Evolutionary conservation across 495 filamentous ascomycete species (phyloP), one percentile per base, ranked within the genome.

Genomic region (Tuber melanosporum): DNA sequence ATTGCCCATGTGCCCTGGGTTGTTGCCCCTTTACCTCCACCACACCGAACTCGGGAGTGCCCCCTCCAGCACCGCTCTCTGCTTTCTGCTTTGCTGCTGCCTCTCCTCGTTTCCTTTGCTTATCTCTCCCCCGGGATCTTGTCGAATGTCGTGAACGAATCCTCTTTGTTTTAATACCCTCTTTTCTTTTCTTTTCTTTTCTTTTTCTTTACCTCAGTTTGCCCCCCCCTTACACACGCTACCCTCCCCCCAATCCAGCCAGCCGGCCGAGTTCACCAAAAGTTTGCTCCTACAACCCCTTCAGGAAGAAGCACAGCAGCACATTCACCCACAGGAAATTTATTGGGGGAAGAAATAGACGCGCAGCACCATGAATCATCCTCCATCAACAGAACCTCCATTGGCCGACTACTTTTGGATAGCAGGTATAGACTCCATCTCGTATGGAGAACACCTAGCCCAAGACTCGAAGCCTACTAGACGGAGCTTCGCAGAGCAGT

Each of bases 361-460:
- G 44, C 74, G 72, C 70, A 70, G 73, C 78, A 52, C 72, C 74
- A 80, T 81, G 78, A 80, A 77, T 52, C 80, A 73, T 71, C 75
- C 81, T 73, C 78, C 78, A 52, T 77, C 77, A 71, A 76, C 79
- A 71, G 79, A 81, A 39, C 82, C 91, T 73, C 95, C 95, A 78
- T 90, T 99, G 77, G 95, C 95, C 83, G 95, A 99, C 85, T 98
- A 96, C 86, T 99, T 99, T 86, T 99, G 95, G 93, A 98, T 99
- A 79, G 93, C 93, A 79, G 95, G 95, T 84, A 90, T 97, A 82
- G 93, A 94, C 85, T 91, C 92, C 77, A 85, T 89, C 77, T 87
- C 88, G 69, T 91, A 90, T 84, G 86, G 88, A 75, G 88, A 91
- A 78, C 85, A 84, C 74, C 75, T 85, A 71, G 66, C 81, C 52